Percentiles rank a stretch among this genome's conserved stretches.
Conservation (phyloP, 2,329 filamentous ascomycete genomes). For the Metarhizium guizhouense region DNA sequence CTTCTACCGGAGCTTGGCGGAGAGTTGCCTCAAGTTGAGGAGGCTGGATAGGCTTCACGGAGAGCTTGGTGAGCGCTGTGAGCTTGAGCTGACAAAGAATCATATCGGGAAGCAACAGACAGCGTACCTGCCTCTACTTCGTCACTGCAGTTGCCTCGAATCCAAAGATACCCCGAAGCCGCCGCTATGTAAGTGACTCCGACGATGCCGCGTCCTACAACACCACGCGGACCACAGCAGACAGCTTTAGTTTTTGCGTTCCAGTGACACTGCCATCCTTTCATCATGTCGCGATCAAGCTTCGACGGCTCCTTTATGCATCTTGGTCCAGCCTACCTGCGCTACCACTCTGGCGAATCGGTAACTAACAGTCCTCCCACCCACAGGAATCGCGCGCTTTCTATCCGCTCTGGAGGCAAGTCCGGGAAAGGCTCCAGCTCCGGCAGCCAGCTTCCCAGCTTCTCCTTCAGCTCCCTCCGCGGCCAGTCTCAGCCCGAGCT, state of each 20-base stretch:
- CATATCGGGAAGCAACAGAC: neutral
- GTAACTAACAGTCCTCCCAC: conserved; percentile 17
- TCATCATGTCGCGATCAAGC: conserved; percentile 23
- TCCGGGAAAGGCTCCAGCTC: conserved; percentile 29
- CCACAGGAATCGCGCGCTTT: conserved; percentile 62
- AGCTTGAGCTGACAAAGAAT: neutral
- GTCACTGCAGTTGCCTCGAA: neutral
- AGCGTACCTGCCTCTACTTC: neutral
- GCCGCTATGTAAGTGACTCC: conserved; percentile 7
- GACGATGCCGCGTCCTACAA: neutral
- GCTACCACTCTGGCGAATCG: conserved; percentile 11
- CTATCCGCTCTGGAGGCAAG: conserved; percentile 60
- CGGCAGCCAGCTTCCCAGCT: conserved; percentile 47
- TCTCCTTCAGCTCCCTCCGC: conserved; percentile 80
- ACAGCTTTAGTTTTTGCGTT: neutral
- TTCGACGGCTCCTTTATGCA: conserved; percentile 19
- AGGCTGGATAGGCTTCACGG: too few relatives aligned
- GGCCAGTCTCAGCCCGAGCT: conserved; percentile 80
- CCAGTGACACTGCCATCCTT: neutral
- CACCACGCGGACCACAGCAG: too few relatives aligned
- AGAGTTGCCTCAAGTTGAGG: too few relatives aligned
- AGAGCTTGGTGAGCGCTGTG: too few relatives aligned
- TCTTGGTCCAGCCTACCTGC: conserved; percentile 11
- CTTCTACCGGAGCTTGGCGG: neutral
- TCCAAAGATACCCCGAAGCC: conserved; percentile 3